These are phyloP conservation scores for Chiua sp. DNA, from an alignment of 1,284 basidiomycete genomes.

Conservation along the genomic window DNA sequence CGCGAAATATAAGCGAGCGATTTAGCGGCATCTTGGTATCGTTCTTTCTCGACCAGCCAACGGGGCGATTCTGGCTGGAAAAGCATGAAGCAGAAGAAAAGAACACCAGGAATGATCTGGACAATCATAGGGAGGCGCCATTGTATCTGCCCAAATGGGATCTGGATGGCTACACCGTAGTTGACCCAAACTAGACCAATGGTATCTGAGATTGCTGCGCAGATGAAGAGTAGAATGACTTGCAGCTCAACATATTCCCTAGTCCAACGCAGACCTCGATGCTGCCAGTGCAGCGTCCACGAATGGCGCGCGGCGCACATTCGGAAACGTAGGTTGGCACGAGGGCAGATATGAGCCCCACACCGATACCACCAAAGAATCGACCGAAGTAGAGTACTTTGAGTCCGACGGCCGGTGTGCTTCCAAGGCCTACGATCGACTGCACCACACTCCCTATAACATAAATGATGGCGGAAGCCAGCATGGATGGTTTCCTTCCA, in stretches of 20 bases:
- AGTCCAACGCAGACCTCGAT: slow-evolving; percentile 59
- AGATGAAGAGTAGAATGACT: slow-evolving; percentile 25
- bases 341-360: slow-evolving; percentile 57
- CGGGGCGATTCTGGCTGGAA: slow-evolving; percentile 66
- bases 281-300: slow-evolving; percentile 61
- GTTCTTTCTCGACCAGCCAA: slow-evolving; percentile 63
- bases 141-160: slow-evolving; percentile 45
- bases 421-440: slow-evolving; percentile 50
- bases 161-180: slow-evolving; percentile 45
- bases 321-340: slow-evolving; percentile 65
- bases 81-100: slow-evolving; percentile 51
- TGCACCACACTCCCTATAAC: slow-evolving; percentile 60
- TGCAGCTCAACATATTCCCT: slow-evolving; percentile 56
- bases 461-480: slow-evolving; percentile 58
- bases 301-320: slow-evolving; percentile 59
- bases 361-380: slow-evolving; percentile 52
- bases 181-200: slow-evolving; percentile 52
- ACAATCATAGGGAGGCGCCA: slow-evolving; percentile 62
- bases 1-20: slow-evolving; percentile 55
- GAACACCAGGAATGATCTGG: slow-evolving; percentile 56
- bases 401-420: slow-evolving; percentile 42
- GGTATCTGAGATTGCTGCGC: slow-evolving; percentile 6
- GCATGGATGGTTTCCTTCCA: slow-evolving; percentile 53
- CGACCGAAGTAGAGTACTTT: slow-evolving; percentile 52
- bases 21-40: slow-evolving; percentile 54